phyloP scores from a whole-genome alignment of 768 basidiomycete species.

The Lentinula lateritia region DNA sequence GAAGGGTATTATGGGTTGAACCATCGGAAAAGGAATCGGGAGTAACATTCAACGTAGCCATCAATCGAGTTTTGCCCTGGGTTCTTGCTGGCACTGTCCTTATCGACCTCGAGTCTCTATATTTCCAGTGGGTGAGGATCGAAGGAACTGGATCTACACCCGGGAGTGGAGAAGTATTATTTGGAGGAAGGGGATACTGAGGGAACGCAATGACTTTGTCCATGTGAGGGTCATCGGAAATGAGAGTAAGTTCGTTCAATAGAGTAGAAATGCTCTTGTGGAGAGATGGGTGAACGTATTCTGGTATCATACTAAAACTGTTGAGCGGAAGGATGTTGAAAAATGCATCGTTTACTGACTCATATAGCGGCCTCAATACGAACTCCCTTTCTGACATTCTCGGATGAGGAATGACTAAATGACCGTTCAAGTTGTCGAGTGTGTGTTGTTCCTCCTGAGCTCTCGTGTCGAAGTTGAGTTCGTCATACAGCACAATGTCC shows the following conservation, averaged over 20 bases:
- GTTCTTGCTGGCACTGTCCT: slow-evolving; percentile 9
- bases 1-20: slow-evolving; percentile 44
- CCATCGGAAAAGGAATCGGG: slow-evolving; percentile 98
- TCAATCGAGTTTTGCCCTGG: slow-evolving; percentile 55
- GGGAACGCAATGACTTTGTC: slow-evolving; percentile 75
- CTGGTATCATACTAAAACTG: slow-evolving; percentile 68
- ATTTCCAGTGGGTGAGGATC: slow-evolving; percentile 48
- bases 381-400: slow-evolving; percentile 84
- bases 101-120: slow-evolving; percentile 19
- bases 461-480: slow-evolving; percentile 53
- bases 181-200: slow-evolving; percentile 32
- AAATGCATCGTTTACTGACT: slow-evolving; percentile 47
- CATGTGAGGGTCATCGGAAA: slow-evolving; percentile 42
- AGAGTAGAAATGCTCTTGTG: slow-evolving; percentile 42
- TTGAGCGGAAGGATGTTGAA: not conserved
- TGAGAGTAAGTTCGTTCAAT: slow-evolving; percentile 32
- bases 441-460: slow-evolving; percentile 27
- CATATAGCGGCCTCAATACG: slow-evolving; percentile 79
- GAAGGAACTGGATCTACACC: slow-evolving; percentile 31
- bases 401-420: slow-evolving; percentile 84
- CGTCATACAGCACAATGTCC: slow-evolving; percentile 78
- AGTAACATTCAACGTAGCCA: slow-evolving; percentile 91
- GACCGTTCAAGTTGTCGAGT: slow-evolving; percentile 51
- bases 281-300: slow-evolving; percentile 59
- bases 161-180: slow-evolving; percentile 17